Base-by-base conservation (phyloP, 805 yeast species). In the Teunomyces panamensis region DNA sequence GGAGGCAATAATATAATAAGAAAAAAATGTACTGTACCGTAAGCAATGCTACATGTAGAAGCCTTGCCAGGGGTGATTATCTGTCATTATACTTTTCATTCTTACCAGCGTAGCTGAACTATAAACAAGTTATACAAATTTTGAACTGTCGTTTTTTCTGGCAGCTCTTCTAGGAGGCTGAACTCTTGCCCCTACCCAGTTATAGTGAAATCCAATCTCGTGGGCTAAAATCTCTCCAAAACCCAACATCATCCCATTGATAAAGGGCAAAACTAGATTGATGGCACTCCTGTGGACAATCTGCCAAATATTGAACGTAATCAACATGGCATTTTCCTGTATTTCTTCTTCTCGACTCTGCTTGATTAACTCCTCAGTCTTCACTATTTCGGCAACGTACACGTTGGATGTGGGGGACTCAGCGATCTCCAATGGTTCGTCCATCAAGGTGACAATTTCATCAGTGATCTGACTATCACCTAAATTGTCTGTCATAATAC, bases 211-310 rank as follows among this genome's bases (percentile, higher is more conserved):
- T 5, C 96, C 96, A 35, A 92, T 68, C 59, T 92, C 97, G 63
- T 91, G 97, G 7, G 98, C 98, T 49, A 89, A 71, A 16, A 92
- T 83, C 70, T 92, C 98, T 1, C 98, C 98, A 63, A 92, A 89
- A 0, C 98, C 98, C 44, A 92, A 77, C 96, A 91, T 91, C 67
- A 92, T 73, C 7, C 98, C 98, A 59, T 92, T 92, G 56, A 92
- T 74, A 59, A 92, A 90, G 2, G 98, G 98, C 41, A 92, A 68
- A 1, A 90, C 62, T 55, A 92, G 67, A 56, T 92, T 92, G 52
- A 92, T 81, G 2, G 90, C 77, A 17, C 85, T 68, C n/a, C 76
- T 73, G 35, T 71, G 65, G 24, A 78, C 39, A 33, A 79, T 66
- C 4, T 62, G 62, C 73, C 75, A 71, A 6, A 70, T 60, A 59